A percentile compares a stretch with the other conserved stretches of the same genome.
Evolutionary conservation across 306 rosid species (phyloP).

Genomic region (Quillaja saponaria): DNA sequence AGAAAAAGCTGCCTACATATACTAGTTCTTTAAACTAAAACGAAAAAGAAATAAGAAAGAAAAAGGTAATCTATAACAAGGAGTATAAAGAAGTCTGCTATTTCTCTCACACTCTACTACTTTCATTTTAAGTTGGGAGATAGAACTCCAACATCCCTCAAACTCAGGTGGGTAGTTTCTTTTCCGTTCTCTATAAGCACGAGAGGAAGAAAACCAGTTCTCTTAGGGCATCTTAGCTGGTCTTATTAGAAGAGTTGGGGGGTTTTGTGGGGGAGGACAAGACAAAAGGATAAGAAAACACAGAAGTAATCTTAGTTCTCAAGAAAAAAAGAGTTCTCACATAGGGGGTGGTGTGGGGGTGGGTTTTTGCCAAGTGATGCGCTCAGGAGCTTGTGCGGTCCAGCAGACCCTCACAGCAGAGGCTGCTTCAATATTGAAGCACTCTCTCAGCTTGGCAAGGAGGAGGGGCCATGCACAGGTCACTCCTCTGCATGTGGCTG

Average conservation of each 20-base stretch:
- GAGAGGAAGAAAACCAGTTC: conserved; percentile 12
- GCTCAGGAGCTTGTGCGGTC: conserved; percentile 78
- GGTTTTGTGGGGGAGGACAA: conserved; percentile 39
- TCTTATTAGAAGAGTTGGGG: conserved; percentile 8
- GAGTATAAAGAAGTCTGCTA: conserved; percentile 63
- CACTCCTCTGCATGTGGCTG: conserved; percentile 91
- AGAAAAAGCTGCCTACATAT: conserved; percentile 30
- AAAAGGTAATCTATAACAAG: conserved; percentile 27
- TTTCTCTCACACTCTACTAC: conserved; percentile 35
- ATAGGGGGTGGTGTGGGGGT: conserved; percentile 52
- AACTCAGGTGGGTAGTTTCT: conserved; percentile 18
- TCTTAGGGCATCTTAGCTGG: conserved; percentile 20
- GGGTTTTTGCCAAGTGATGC: conserved; percentile 74
- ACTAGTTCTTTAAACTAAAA: conserved; percentile 36
- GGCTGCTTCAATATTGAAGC: conserved; percentile 93
- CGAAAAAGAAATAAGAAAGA: conserved; percentile 15
- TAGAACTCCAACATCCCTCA: conserved; percentile 22
- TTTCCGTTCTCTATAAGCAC: conserved; percentile 7
- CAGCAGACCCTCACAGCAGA: conserved; percentile 97
- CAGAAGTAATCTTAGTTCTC: conserved; percentile 16
- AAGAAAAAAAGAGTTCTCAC: conserved; percentile 17
- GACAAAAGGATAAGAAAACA: conserved; percentile 7
- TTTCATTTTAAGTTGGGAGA: conserved; percentile 4
- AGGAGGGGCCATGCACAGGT: conserved; percentile 95
- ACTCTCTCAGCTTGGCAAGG: conserved; percentile 75